phyloP scores from a whole-genome alignment of 805 yeast species.

The Sugiyamaella chiloensis region DNA sequence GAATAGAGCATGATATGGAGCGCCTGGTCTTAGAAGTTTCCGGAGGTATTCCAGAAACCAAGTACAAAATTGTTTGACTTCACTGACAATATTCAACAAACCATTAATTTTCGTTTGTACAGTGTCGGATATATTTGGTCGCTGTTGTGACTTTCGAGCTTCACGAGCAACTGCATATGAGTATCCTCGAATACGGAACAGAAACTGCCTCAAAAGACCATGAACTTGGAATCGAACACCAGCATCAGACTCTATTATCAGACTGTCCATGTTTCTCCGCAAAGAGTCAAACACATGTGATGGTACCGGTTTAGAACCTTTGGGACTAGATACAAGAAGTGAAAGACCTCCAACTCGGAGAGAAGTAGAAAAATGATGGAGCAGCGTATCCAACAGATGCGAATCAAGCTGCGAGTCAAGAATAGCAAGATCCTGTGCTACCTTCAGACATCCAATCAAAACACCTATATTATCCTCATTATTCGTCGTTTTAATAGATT shows the following conservation, averaged over 20 bases:
- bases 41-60: slow-evolving; percentile 40
- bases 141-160: slow-evolving; percentile 39
- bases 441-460: slow-evolving; percentile 53
- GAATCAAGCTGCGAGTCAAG: slow-evolving; percentile 41
- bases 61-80: slow-evolving; percentile 41
- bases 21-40: slow-evolving; percentile 49
- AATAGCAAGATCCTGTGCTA: slow-evolving; percentile 61
- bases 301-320: slow-evolving; percentile 57
- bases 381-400: slow-evolving; percentile 35
- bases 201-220: slow-evolving; percentile 58
- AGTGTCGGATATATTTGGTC: neutral
- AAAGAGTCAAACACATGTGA: slow-evolving; percentile 44
- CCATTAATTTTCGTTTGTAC: neutral
- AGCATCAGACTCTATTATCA: slow-evolving; percentile 62
- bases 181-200: slow-evolving; percentile 66
- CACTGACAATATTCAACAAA: slow-evolving; percentile 6
- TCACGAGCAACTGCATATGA: slow-evolving; percentile 57
- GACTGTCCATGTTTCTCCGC: slow-evolving; percentile 42
- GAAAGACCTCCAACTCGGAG: slow-evolving; percentile 57
- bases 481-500: slow-evolving; percentile 9
- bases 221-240: slow-evolving; percentile 65
- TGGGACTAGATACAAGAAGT: slow-evolving; percentile 57
- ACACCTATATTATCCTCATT: slow-evolving; percentile 36
- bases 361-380: slow-evolving; percentile 45
- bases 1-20: slow-evolving; percentile 52